Base-by-base conservation (phyloP, 2,329 filamentous ascomycete genomes). In the Penicillium verrucosum region DNA sequence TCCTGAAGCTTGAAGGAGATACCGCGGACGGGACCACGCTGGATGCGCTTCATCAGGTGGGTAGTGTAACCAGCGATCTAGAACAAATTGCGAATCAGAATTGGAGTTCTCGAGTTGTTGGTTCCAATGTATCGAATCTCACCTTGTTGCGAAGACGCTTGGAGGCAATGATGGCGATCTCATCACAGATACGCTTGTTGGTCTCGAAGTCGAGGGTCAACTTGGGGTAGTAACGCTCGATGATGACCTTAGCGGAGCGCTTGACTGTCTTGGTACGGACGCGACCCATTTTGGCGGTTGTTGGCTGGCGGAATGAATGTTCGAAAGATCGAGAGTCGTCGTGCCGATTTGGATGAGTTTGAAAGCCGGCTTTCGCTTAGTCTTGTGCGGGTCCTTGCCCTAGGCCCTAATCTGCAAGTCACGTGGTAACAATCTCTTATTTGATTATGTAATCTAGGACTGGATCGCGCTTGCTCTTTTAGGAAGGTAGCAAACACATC, bases 1-100 rank as follows among this genome's bases (percentile, higher is more conserved):
- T 99, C 94, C 84, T 99, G 94, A 62, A 99, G 90, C 88, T 99
- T 99, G 92, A 99, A 99, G 81, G 95, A 99, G 83, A 99, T 99
- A 85, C 94, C 94, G 74, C 94, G 95, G 81, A 99, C 94, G 68
- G 94, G 94, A 68, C 94, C 94, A 80, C 94, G 92, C 86, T 97
- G 94, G 74, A 99, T 99, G 82, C 94, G 94, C 89, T 97, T 97
- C 95, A 99, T 99, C 81, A 95, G 80, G 79, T 96, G 92, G 69
- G 94, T 97, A 74, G 93, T 96, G 88, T 96, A 97, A 74, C 94
- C 94, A 76, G 94, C 92, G 83, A 96, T 95, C 90, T 93, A 68
- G 52, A 44, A 60, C 41, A 45, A 44, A 29, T 18, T 30, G 23
- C 1, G 3, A 54, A 43, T 62, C 32, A 56, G 52, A 34, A 34